phyloP scores from a whole-genome alignment of 371 early-diverging fungal species.

The Mucor lusitanicus region DNA sequence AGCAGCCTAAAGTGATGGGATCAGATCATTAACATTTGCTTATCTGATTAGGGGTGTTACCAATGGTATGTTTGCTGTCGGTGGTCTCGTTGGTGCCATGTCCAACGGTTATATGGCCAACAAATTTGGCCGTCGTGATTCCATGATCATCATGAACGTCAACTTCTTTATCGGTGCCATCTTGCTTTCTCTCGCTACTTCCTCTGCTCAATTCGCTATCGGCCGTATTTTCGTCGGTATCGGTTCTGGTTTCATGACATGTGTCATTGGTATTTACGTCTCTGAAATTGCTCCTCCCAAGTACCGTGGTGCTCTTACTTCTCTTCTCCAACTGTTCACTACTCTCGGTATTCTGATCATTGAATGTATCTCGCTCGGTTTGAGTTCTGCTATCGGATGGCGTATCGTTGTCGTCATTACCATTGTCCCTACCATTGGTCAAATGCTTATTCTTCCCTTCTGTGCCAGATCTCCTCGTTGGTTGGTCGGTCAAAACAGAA shows the following conservation, averaged over 20 bases:
- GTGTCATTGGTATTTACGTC: slow-evolving; percentile 80
- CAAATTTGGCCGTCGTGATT: slow-evolving; percentile 67
- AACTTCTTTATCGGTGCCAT: slow-evolving; percentile 70
- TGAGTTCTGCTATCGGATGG: slow-evolving; percentile 69
- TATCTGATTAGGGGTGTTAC: slow-evolving; percentile 57
- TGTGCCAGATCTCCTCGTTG: slow-evolving; percentile 80
- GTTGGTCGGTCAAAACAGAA: slow-evolving; percentile 59
- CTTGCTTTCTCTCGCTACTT: slow-evolving; percentile 46
- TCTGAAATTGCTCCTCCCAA: slow-evolving; percentile 77
- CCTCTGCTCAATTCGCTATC: slow-evolving; percentile 7
- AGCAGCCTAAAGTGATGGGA: background rate
- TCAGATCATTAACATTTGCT: slow-evolving; percentile 4
- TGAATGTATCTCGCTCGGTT: slow-evolving; percentile 61
- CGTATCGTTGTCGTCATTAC: slow-evolving; percentile 64
- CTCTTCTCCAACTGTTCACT: slow-evolving; percentile 78
- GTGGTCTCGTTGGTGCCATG: slow-evolving; percentile 77
- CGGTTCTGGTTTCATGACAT: slow-evolving; percentile 81
- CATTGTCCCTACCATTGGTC: slow-evolving; percentile 65
- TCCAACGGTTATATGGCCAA: slow-evolving; percentile 58
- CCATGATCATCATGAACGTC: slow-evolving; percentile 66
- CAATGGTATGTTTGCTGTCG: slow-evolving; percentile 69
- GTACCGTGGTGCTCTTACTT: slow-evolving; percentile 73
- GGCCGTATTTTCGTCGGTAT: slow-evolving; percentile 83
- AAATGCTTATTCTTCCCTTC: slow-evolving; percentile 68
- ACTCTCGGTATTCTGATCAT: slow-evolving; percentile 76